Conservation (phyloP, 192 early-diverging fungal genomes). For the Coemansia sp. region DNA sequence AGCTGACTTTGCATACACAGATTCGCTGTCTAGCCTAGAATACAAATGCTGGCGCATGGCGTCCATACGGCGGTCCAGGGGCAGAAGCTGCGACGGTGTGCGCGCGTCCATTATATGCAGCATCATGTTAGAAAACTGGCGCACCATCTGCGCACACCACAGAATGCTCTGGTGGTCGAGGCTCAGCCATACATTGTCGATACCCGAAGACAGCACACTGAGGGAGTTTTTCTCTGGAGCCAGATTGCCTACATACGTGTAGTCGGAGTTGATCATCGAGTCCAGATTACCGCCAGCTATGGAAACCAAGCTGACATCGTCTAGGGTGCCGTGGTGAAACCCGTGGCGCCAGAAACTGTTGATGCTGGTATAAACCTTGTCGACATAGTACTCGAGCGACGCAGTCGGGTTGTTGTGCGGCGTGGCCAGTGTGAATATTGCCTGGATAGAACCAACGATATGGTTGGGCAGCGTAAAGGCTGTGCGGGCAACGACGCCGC, state of each 20-base stretch:
- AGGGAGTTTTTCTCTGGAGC: slow-evolving; percentile 70
- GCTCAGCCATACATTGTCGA: slow-evolving; percentile 86
- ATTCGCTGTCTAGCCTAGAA: slow-evolving; percentile 54
- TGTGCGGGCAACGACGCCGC: slow-evolving; percentile 88
- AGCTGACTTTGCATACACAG: neutral
- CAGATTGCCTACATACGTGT: slow-evolving; percentile 65
- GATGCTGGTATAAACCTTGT: slow-evolving; percentile 64
- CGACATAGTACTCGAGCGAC: slow-evolving; percentile 61
- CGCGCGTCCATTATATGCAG: slow-evolving; percentile 64
- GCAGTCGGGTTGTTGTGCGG: slow-evolving; percentile 84
- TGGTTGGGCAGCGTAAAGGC: slow-evolving; percentile 73
- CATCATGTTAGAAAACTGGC: slow-evolving; percentile 61
- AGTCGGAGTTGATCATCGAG: slow-evolving; percentile 77
- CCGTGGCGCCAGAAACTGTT: slow-evolving; percentile 69
- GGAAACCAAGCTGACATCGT: slow-evolving; percentile 74
- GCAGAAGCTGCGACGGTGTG: slow-evolving; percentile 57
- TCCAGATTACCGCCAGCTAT: slow-evolving; percentile 91
- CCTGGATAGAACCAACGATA: slow-evolving; percentile 66
- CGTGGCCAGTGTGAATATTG: slow-evolving; percentile 85
- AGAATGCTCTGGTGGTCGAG: slow-evolving; percentile 84
- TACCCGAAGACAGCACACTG: slow-evolving; percentile 71
- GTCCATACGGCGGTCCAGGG: slow-evolving; percentile 63
- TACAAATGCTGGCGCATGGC: slow-evolving; percentile 60
- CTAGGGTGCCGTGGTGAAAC: slow-evolving; percentile 45
- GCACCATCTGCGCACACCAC: slow-evolving; percentile 89